Conservation (phyloP, 2,329 filamentous ascomycete species). For the Talaromyces sp. region DNA sequence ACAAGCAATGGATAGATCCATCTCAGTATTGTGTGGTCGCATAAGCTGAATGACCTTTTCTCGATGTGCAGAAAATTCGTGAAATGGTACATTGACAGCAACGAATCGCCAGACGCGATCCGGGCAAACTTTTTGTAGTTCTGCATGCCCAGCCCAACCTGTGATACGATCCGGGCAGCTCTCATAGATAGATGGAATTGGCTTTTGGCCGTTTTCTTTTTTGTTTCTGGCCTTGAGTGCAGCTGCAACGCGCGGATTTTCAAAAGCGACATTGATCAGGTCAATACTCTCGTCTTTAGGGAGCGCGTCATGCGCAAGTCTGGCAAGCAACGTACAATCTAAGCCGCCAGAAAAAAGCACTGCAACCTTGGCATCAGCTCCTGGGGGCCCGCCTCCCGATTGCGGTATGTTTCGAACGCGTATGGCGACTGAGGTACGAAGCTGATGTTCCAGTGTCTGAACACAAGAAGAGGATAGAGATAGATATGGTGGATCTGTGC, state of each 20-base stretch:
- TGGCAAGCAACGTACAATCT: constrained; percentile 84
- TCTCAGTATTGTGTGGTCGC: constrained; percentile 92
- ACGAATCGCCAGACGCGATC: constrained; percentile 77
- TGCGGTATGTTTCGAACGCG: constrained; percentile 64
- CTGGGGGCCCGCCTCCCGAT: constrained; percentile 42
- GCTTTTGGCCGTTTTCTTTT: constrained; percentile 15
- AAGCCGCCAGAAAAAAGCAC: constrained; percentile 91
- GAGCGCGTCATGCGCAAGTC: constrained; percentile 72
- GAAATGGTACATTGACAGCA: constrained; percentile 72
- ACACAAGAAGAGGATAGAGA: constrained; percentile 50
- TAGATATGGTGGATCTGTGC: constrained; percentile 28
- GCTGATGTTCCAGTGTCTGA: constrained; percentile 49
- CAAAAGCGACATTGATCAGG: constrained; percentile 91
- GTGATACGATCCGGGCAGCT: constrained; percentile 87
- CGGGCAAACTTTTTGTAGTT: constrained; percentile 67
- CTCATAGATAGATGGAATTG: constrained; percentile 58
- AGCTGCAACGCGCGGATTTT: constrained; percentile 74
- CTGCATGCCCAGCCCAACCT: constrained; percentile 72
- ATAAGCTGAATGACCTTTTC: constrained; percentile 71
- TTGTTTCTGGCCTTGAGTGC: constrained; percentile 36
- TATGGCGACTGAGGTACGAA: constrained; percentile 60
- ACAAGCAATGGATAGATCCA: constrained; percentile 92
- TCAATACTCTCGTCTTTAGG: constrained; percentile 69
- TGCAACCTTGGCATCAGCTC: constrained; percentile 53
- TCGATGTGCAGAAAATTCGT: constrained; percentile 67